A percentile compares a stretch with the other conserved stretches of the same genome.
Evolutionary conservation across 2,329 filamentous ascomycete species (phyloP).

Genomic region (Cladosporium halotolerans): DNA sequence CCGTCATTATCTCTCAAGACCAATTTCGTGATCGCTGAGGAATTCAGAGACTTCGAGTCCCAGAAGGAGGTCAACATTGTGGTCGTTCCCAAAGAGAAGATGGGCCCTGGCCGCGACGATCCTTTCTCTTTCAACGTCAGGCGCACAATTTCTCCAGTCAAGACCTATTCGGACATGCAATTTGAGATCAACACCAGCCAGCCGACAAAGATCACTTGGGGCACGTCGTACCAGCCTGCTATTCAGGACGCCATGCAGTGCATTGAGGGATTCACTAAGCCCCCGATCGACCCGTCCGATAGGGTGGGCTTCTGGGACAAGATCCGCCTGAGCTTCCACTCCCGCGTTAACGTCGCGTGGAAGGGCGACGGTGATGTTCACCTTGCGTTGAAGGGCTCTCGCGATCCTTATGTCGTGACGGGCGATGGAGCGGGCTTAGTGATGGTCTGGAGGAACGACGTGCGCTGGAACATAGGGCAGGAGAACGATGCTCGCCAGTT

Average conservation of each 20-base stretch:
- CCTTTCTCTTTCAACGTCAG: constrained; percentile 80
- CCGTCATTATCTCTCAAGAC: constrained; percentile 79
- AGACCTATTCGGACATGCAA: constrained; percentile 88
- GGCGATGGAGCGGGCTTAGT: constrained; percentile 90
- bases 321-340: constrained; percentile 89
- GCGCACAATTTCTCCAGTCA: constrained; percentile 87
- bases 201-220: constrained; percentile 93
- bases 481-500: constrained; percentile 85
- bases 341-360: constrained; percentile 82
- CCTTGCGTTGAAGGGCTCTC: constrained; percentile 76
- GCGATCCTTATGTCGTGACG: constrained; percentile 89
- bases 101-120: constrained; percentile 51
- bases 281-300: constrained; percentile 87
- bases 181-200: constrained; percentile 90
- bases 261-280: constrained; percentile 94
- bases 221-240: constrained; percentile 92
- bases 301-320: constrained; percentile 98
- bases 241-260: constrained; percentile 99
- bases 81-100: constrained; percentile 66
- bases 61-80: constrained; percentile 74
- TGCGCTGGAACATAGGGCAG: constrained; percentile 76
- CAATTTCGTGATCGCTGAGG: constrained; percentile 93
- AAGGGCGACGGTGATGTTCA: constrained; percentile 94
- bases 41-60: constrained; percentile 75
- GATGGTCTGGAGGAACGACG: constrained; percentile 97